These are phyloP conservation scores for Pontederia paniculata DNA, from an alignment of 176 grass and related monocot genomes.

Conservation along the genomic window DNA sequence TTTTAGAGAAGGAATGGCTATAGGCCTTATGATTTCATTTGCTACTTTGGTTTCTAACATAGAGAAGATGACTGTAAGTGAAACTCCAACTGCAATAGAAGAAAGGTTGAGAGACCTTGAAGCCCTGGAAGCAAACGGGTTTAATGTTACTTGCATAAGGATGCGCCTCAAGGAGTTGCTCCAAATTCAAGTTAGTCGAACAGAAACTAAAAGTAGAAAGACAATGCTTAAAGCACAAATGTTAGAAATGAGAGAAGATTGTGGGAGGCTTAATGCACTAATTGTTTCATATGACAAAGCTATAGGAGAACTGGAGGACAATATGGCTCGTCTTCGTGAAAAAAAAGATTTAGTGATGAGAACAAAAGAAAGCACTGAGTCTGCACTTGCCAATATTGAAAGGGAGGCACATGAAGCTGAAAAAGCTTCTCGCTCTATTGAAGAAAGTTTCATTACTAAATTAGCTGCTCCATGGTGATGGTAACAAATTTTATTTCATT, in stretches of 20 bases:
- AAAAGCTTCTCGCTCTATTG: neutral
- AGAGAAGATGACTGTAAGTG: constrained; percentile 16
- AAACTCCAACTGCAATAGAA: constrained; percentile 20
- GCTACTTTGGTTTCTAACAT: constrained; percentile 24
- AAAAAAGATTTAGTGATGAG: constrained; percentile 17
- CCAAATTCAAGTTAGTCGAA: constrained; percentile 17
- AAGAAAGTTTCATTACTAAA: constrained; percentile 1
- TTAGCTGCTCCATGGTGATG: constrained; percentile 13
- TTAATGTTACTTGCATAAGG: constrained; percentile 31
- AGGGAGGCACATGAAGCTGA: neutral
- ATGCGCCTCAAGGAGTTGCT: constrained; percentile 14
- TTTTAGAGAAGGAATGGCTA: constrained; percentile 51
- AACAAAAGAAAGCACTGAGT: constrained; percentile 9
- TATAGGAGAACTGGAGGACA: constrained; percentile 33
- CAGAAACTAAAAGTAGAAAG: neutral
- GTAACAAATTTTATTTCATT: too few species aligned
- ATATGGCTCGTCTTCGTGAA: constrained; percentile 22
- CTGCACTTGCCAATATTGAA: constrained; percentile 17
- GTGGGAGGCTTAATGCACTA: constrained; percentile 3
- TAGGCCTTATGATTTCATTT: constrained; percentile 48
- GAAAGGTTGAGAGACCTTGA: constrained; percentile 23
- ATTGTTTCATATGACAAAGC: constrained; percentile 19
- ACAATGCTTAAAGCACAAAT: constrained; percentile 14
- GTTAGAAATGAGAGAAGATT: neutral
- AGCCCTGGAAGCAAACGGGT: constrained; percentile 39